These are phyloP conservation scores for Lasiodiplodia hormozganensis DNA, from an alignment of 2,329 filamentous ascomycete genomes.

Conservation along the genomic window DNA sequence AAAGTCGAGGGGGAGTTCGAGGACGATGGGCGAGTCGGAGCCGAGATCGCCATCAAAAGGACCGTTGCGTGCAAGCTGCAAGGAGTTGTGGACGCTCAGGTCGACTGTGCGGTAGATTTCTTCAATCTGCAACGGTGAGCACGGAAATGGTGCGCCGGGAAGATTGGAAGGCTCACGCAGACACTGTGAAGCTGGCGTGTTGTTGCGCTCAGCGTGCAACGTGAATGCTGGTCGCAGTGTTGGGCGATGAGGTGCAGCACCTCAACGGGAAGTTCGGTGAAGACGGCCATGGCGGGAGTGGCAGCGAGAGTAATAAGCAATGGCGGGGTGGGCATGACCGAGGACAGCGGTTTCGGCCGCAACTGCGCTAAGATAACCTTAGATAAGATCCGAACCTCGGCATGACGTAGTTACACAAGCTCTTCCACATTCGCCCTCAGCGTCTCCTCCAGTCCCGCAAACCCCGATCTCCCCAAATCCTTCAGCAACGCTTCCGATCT, in stretches of 20 bases:
- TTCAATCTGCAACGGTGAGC: constrained; percentile 2
- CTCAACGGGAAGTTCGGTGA: constrained; percentile 2
- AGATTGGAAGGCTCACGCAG: neutral
- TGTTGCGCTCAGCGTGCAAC: neutral
- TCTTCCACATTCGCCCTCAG: constrained; percentile 10
- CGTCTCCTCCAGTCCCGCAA: constrained; percentile 16
- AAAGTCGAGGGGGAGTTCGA: constrained; percentile 9
- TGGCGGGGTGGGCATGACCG: no score
- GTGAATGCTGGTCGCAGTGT: constrained; percentile 2
- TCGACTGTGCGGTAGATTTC: constrained; percentile 1
- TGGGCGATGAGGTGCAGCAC: constrained; percentile 3
- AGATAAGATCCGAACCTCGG: neutral
- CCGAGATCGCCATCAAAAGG: neutral
- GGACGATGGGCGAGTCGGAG: neutral
- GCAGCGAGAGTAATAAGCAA: no score
- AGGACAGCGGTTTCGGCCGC: neutral
- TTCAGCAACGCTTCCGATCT: constrained; percentile 10
- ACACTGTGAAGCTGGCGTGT: neutral
- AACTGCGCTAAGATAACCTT: constrained; percentile 15
- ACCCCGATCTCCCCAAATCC: constrained; percentile 6
- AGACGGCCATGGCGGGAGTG: neutral
- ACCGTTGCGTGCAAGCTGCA: neutral
- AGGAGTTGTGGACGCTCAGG: constrained; percentile 10
- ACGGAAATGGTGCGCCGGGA: no score
- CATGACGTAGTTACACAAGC: neutral